Evolutionary conservation across 345 rosid genomes (phyloP).

Genomic region (Mercurialis annua): DNA sequence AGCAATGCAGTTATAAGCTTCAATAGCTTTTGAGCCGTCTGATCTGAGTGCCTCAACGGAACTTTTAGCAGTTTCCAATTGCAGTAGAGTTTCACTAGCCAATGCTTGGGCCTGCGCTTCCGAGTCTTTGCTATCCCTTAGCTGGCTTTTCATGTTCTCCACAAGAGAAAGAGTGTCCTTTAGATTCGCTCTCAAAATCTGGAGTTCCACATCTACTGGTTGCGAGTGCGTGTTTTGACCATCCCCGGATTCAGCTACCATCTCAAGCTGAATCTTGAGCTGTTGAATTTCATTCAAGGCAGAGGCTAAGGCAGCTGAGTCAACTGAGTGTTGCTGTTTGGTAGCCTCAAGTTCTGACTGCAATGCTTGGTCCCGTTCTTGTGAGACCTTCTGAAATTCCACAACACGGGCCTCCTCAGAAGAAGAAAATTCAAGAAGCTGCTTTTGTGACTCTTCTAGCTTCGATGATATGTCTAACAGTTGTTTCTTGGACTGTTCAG

Average conservation of each 20-base stretch:
- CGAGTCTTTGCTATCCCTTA: conserved; percentile 58
- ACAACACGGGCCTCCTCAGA: conserved; percentile 67
- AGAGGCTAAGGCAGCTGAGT: conserved; percentile 70
- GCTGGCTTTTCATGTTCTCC: conserved; percentile 69
- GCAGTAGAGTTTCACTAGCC: conserved; percentile 51
- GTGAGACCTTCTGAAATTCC: conserved; percentile 69
- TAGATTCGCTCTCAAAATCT: conserved; percentile 62
- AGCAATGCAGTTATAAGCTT: conserved; percentile 48
- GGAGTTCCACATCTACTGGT: conserved; percentile 51
- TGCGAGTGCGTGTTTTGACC: conserved; percentile 49
- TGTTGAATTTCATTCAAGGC: conserved; percentile 80
- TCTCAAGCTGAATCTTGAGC: conserved; percentile 64
- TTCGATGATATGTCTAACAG: conserved; percentile 43
- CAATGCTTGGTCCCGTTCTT: conserved; percentile 79
- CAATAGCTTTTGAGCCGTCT: conserved; percentile 53
- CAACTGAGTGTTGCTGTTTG: conserved; percentile 69
- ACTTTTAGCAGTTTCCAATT: conserved; percentile 58
- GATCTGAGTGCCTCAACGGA: conserved; percentile 57
- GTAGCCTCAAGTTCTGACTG: conserved; percentile 84
- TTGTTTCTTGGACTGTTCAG: conserved; percentile 70
- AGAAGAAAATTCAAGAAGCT: conserved; percentile 58
- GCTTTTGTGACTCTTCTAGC: conserved; percentile 59
- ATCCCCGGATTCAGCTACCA: conserved; percentile 58
- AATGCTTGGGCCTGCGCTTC: conserved; percentile 66
- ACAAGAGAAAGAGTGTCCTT: conserved; percentile 56